Evolutionary conservation across 495 filamentous ascomycete genomes (phyloP), one percentile per base, ranked within the genome.

Genomic region (Penicillium nucicola): DNA sequence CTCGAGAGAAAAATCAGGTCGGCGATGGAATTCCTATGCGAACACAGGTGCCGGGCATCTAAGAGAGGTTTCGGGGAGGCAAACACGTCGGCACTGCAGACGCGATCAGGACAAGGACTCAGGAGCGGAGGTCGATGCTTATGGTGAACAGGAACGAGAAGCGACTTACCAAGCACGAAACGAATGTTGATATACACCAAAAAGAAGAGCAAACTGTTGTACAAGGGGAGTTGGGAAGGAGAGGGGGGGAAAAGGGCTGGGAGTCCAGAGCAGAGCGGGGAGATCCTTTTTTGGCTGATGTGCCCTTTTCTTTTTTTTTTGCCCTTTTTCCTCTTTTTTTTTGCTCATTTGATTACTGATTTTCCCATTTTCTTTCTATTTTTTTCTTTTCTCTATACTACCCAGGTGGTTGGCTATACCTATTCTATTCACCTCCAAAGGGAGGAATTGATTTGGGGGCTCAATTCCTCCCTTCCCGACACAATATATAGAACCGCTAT

Each of bases 171-270:
- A 55, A 61, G 22, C 39, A 19, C 45, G 48, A 64, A 64, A 66
- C 53, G 67, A 62, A 37, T 52, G 65, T 58, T 55, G 42, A 44
- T 44, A 44, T 47, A 58, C 45, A 48, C 61, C 54, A 45, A 61
- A 61, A 58, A 46, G 45, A 64, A 62, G 34, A 62, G 42, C 52
- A 41, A 41, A 52, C 42, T 73, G 68, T 71, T 74, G 67, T 71
- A 72, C 68, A 71, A 57, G 57, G 53, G 47, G 67, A 67, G 59
- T 64, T 57, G 61, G 49, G 56, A 69, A 62, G 59, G 50, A 31
- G 50, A 54, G 34, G 52, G 40, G 41, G 44, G 41, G 33, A 53
- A 46, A 47, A 50, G 36, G 55, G 51, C 51, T 52, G 53, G 55
- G 64, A 55, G 57, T 53, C 48, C 48, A 67, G 59, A 61, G 57